A percentile compares a stretch with the other conserved stretches of the same genome.
These are phyloP conservation scores for Magnaporthiopsis incrustans DNA, from an alignment of 2,329 filamentous ascomycete species.

Conservation along the genomic window DNA sequence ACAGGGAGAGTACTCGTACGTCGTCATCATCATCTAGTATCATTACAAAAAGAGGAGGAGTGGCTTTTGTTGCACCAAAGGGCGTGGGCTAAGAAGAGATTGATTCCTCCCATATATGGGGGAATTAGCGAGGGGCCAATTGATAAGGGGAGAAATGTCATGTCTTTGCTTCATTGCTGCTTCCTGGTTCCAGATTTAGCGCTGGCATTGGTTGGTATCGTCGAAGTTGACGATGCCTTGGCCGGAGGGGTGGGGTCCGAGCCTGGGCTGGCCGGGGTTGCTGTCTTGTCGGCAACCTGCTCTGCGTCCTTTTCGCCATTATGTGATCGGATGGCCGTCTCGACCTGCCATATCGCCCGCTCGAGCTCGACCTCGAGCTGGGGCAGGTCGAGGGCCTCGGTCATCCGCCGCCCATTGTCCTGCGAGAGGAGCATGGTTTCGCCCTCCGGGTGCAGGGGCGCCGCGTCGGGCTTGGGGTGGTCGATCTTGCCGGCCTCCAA, in stretches of 20 bases:
- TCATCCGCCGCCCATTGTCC: constrained; percentile 23
- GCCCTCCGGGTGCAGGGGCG: constrained; percentile 19
- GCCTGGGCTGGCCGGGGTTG: not conserved
- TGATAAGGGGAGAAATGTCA: not conserved
- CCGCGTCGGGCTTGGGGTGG: constrained; percentile 11
- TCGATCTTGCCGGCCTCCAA: constrained; percentile 9
- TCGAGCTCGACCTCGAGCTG: constrained; percentile 67
- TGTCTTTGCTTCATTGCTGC: constrained; percentile 1
- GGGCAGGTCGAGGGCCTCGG: constrained; percentile 53
- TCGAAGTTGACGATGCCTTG: not conserved
- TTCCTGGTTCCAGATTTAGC: not conserved
- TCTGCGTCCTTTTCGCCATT: constrained; percentile 6
- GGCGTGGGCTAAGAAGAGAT: not conserved
- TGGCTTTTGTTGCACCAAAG: not conserved
- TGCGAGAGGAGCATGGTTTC: constrained; percentile 34
- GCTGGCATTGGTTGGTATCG: not conserved
- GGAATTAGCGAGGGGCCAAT: not conserved
- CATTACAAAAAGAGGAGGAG: not conserved
- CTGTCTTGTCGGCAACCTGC: not conserved
- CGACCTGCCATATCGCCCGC: constrained; percentile 63
- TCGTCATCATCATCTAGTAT: constrained; percentile 3
- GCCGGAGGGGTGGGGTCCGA: not conserved
- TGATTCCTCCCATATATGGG: not conserved
- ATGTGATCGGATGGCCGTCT: constrained; percentile 36
- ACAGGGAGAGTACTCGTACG: not conserved